Conservation (phyloP, 495 filamentous ascomycete genomes). For the Aspergillus asperescens region DNA sequence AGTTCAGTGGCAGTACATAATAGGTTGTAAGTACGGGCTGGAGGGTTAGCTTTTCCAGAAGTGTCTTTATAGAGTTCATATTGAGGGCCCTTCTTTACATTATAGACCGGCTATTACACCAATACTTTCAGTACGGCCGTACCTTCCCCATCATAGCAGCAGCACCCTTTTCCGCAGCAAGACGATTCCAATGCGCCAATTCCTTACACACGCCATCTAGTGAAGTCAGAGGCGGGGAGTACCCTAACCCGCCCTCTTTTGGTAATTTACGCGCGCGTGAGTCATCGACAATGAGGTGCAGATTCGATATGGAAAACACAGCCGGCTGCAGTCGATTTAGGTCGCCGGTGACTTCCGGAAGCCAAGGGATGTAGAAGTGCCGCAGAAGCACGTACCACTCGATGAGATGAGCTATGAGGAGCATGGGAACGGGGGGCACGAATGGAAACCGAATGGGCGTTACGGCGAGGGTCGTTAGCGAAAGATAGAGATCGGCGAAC, state of each 20-base stretch:
- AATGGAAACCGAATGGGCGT: constrained; percentile 30
- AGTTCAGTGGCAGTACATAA: too few relatives aligned
- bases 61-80: too few relatives aligned
- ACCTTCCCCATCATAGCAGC: constrained; percentile 8
- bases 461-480: constrained; percentile 27
- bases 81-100: too few relatives aligned
- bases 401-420: constrained; percentile 44
- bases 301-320: constrained; percentile 47
- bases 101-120: background rate
- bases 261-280: constrained; percentile 37
- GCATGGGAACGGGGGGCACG: constrained; percentile 26
- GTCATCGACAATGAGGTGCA: constrained; percentile 46
- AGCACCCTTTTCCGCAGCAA: constrained; percentile 16
- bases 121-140: background rate
- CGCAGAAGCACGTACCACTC: constrained; percentile 48
- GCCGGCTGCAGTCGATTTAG: constrained; percentile 49
- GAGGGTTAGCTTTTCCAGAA: too few relatives aligned
- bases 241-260: constrained; percentile 47
- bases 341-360: constrained; percentile 40
- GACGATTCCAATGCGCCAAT: constrained; percentile 24
- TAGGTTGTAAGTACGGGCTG: too few relatives aligned
- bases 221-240: constrained; percentile 45
- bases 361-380: constrained; percentile 33
- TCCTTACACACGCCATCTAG: constrained; percentile 51
- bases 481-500: constrained; percentile 34